Evolutionary conservation across 208 protist species (phyloP).

Genomic region (Eutreptiella sp.): DNA sequence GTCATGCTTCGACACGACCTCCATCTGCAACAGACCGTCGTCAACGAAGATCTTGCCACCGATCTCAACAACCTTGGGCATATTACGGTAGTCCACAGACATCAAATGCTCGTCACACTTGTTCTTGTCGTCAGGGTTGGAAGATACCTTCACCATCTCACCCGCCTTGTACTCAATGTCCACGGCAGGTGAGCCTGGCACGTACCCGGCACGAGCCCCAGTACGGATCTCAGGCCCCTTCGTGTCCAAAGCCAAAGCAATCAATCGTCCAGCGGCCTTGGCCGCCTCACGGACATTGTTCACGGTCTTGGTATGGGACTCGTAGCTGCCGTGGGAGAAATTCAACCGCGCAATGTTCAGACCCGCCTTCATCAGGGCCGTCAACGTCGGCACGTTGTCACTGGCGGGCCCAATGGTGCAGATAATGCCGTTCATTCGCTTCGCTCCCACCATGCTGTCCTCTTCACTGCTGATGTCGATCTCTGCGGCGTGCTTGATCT

Average conservation of each 20-base stretch:
- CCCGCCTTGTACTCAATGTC: constrained; percentile 59
- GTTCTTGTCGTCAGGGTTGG: constrained; percentile 67
- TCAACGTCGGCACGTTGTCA: constrained; percentile 82
- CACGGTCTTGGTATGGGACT: constrained; percentile 88
- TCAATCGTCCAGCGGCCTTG: constrained; percentile 63
- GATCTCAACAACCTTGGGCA: constrained; percentile 61
- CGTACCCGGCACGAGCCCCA: constrained; percentile 73
- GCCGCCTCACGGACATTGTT: constrained; percentile 82
- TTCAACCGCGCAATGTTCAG: constrained; percentile 95
- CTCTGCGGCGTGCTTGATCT: too few species aligned
- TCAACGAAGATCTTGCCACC: constrained; percentile 88
- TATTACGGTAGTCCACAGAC: constrained; percentile 80
- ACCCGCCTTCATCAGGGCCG: constrained; percentile 82
- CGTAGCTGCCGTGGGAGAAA: constrained; percentile 94
- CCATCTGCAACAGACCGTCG: constrained; percentile 87
- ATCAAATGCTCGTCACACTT: constrained; percentile 68
- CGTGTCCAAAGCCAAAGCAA: constrained; percentile 93
- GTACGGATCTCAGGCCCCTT: constrained; percentile 94
- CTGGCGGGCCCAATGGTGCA: constrained; percentile 93
- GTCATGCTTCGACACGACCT: constrained; percentile 62
- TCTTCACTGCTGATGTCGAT: too few species aligned
- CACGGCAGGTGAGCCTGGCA: too few species aligned
- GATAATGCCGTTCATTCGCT: constrained; percentile 90
- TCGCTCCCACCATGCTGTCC: too few species aligned
- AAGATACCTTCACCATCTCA: constrained; percentile 72